These are phyloP conservation scores for Incumbomyces delicatus DNA, from an alignment of 2,329 filamentous ascomycete genomes.

Conservation along the genomic window DNA sequence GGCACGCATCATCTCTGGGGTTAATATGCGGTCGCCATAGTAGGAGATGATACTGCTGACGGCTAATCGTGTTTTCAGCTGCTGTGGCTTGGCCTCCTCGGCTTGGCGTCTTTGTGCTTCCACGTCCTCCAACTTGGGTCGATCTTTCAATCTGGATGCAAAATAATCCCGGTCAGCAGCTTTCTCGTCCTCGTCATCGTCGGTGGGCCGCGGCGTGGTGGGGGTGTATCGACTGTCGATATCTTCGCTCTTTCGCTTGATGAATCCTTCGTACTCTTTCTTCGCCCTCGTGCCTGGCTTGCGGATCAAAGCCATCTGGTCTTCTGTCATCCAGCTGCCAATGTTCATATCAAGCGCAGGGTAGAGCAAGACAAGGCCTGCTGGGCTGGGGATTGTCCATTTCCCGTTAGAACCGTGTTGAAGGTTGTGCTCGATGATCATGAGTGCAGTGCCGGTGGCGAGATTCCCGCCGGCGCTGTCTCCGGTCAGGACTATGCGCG, in stretches of 20 bases:
- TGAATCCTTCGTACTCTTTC: constrained; percentile 49
- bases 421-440: constrained; percentile 70
- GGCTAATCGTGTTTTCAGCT: constrained; percentile 72
- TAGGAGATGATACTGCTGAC: constrained; percentile 98
- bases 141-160: constrained; percentile 20
- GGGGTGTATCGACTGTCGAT: constrained; percentile 52
- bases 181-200: constrained; percentile 54
- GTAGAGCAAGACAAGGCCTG: constrained; percentile 77
- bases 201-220: constrained; percentile 70
- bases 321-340: constrained; percentile 97
- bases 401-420: constrained; percentile 28
- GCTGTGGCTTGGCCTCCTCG: constrained; percentile 32
- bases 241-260: constrained; percentile 77
- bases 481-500: constrained; percentile 63
- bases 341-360: constrained; percentile 94
- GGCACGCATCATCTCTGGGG: constrained; percentile 95
- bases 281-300: constrained; percentile 58
- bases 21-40: constrained; percentile 89
- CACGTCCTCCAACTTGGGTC: constrained; percentile 19
- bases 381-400: constrained; percentile 59
- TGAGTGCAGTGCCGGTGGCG: constrained; percentile 69
- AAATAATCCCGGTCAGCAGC: constrained; percentile 23
- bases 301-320: constrained; percentile 89
- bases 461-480: constrained; percentile 79
- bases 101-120: constrained; percentile 29